Conservation (phyloP, 2,329 filamentous ascomycete species). For the Fusarium albidum region DNA sequence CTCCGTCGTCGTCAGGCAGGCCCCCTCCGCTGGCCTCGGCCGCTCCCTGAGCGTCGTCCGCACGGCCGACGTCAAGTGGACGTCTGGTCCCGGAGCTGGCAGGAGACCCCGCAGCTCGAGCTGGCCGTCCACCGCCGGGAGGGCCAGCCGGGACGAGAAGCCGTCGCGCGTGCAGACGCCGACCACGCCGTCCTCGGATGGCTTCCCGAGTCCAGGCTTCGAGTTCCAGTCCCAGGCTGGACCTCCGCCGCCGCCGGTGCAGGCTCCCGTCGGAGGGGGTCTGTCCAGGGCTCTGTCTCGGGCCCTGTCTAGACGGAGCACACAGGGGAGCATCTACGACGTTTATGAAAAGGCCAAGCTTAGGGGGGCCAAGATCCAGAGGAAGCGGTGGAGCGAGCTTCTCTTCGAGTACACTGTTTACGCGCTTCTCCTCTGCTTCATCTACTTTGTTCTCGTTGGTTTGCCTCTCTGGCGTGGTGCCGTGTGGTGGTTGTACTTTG, state of each 20-base stretch:
- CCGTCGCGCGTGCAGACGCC: not conserved
- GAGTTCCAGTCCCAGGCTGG: not conserved
- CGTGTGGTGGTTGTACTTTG: conserved; percentile 11
- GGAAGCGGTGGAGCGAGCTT: conserved; percentile 6
- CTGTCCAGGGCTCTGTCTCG: conserved; percentile 3
- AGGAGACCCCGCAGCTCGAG: conserved; percentile 10
- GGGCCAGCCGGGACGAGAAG: not conserved
- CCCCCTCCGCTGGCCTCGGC: not conserved
- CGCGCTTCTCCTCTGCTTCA: conserved; percentile 6
- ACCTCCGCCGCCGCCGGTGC: too few relatives aligned
- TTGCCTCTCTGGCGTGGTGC: conserved; percentile 13
- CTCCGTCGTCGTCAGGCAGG: conserved; percentile 7
- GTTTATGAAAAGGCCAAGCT: conserved; percentile 15
- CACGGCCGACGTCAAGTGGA: conserved; percentile 12
- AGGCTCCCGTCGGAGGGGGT: too few relatives aligned
- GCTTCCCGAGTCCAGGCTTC: not conserved
- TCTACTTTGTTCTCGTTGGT: conserved; percentile 17
- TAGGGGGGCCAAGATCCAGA: conserved; percentile 5
- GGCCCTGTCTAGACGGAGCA: conserved; percentile 4
- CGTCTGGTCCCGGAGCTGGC: conserved; percentile 3
- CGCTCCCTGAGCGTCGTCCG: conserved; percentile 16
- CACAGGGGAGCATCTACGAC: conserved; percentile 11
- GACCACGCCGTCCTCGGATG: not conserved
- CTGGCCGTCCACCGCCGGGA: conserved; percentile 1
- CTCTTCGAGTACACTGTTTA: conserved; percentile 10